Evolutionary conservation across 1,284 basidiomycete genomes (phyloP), one percentile per base, ranked within the genome.

Genomic region (Ceratorhiza oryzae-sativae): DNA sequence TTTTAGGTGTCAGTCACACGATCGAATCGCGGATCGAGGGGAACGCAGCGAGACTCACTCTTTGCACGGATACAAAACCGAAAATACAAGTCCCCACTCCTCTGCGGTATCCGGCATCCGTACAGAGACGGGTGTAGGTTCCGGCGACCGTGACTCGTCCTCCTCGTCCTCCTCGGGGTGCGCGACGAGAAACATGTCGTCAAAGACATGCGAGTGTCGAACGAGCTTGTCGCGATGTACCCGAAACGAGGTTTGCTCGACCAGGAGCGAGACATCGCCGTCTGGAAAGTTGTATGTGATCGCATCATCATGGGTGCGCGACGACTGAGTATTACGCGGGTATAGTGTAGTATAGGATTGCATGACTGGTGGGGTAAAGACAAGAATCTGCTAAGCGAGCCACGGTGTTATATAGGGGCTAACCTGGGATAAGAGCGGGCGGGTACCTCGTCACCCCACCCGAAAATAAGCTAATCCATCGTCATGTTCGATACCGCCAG

Each of bases 171-270:
- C 20, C n/a, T 63, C 60, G 18, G 60, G 60, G 23, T 63, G 60
- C 12, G 42, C 60, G 25, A 63, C 60, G 42, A 63, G 25, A 34
- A 63, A 63, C 60, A 63, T 63, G 60, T 63, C 60, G 45, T 48
- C 45, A 48, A 63, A 63, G 18, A 63, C 60, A 34, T 63, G 60
- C n/a, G 60, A 63, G 30, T 63, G 60, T 9, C 32, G 42, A 18
- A 63, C 45, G 12, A 63, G 60, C 32, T 63, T 63, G 15, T 63
- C 60, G 39, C 60, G 41, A 49, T 63, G 60, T 9, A 63, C 60
- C 8, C 60, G 60, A 36, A 63, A 63, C 4, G 60, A 46, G 5
- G 60, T 63, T 15, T 41, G 15, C 20, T 49, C 60, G 23, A 63
- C 60, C 32, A 63, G 60, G 9, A 63, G 30, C 6, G 60, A 63